Percentiles rank a stretch among this genome's conserved stretches.
These are phyloP conservation scores for Zygotorulaspora florentina DNA, from an alignment of 805 yeast genomes.

Conservation along the genomic window DNA sequence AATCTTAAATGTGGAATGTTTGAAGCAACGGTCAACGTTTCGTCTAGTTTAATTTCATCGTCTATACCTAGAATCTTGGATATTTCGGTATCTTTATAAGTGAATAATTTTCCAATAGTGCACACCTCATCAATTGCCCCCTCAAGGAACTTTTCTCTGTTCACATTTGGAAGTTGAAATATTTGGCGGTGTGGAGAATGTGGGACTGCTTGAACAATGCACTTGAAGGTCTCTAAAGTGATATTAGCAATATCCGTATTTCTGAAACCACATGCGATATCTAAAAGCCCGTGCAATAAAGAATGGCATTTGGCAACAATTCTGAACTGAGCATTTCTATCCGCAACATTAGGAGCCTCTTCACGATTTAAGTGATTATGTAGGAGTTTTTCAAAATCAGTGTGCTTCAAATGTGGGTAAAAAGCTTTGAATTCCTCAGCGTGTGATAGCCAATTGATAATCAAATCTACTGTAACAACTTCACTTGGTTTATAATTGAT, in stretches of 20 bases:
- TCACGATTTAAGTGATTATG: conserved; percentile 56
- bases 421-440: conserved; percentile 61
- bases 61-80: conserved; percentile 52
- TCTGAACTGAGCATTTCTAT: conserved; percentile 43
- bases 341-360: conserved; percentile 34
- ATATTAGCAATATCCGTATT: conserved; percentile 57
- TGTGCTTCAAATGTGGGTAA: conserved; percentile 39
- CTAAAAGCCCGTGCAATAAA: conserved; percentile 66
- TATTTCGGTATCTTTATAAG: conserved; percentile 52
- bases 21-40: conserved; percentile 52
- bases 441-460: conserved; percentile 55
- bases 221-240: conserved; percentile 63
- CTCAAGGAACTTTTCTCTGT: conserved; percentile 40
- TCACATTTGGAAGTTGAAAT: conserved; percentile 77
- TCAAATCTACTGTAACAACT: conserved; percentile 49
- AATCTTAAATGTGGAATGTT: conserved; percentile 66
- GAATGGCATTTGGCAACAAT: conserved; percentile 62
- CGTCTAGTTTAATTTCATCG: conserved; percentile 42
- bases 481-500: conserved; percentile 72
- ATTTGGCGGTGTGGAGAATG: conserved; percentile 55
- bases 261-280: conserved; percentile 78
- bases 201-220: conserved; percentile 70
- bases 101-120: conserved; percentile 66
- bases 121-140: conserved; percentile 37
- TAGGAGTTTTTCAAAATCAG: conserved; percentile 49